Conservation (phyloP, 192 early-diverging fungal species). For the Allomyces javanicus region DNA sequence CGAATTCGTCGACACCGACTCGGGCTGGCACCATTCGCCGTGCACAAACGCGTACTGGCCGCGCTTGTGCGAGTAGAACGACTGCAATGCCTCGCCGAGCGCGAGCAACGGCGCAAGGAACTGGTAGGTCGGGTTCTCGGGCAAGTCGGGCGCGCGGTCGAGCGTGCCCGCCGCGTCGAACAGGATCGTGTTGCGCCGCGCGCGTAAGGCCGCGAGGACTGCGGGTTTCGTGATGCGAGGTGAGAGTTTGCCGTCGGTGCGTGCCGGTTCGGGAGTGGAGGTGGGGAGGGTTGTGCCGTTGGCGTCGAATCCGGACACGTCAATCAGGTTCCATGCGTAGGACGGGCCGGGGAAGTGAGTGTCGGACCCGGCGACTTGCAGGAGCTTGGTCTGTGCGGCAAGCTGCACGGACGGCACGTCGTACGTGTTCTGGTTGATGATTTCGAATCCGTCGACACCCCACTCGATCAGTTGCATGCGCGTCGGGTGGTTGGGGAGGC, state of each 20-base stretch:
- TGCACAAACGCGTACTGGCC: conserved; percentile 51
- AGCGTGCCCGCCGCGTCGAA: conserved; percentile 43
- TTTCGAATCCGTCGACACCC: conserved; percentile 56
- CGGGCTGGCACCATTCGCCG: conserved; percentile 38
- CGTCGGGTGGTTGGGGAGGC: conserved; percentile 40
- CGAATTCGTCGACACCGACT: conserved; percentile 18
- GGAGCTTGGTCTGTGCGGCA: conserved; percentile 16
- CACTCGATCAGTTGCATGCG: conserved; percentile 27
- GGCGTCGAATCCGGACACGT: neutral
- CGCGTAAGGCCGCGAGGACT: conserved; percentile 35
- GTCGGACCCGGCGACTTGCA: conserved; percentile 45
- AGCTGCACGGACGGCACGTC: conserved; percentile 36
- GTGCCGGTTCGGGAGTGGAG: neutral
- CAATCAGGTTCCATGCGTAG: conserved; percentile 39
- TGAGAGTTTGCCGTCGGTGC: conserved; percentile 16
- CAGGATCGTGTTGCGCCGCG: conserved; percentile 35
- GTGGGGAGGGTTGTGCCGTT: neutral
- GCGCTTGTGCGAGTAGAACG: conserved; percentile 32
- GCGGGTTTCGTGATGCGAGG: conserved; percentile 13
- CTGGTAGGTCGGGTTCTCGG: conserved; percentile 12
- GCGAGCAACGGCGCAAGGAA: conserved; percentile 26
- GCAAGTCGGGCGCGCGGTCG: conserved; percentile 15
- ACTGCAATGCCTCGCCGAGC: conserved; percentile 32
- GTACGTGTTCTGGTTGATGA: conserved; percentile 36
- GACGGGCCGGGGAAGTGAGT: conserved; percentile 37